A percentile compares a stretch with the other conserved stretches of the same genome.
phyloP scores from a whole-genome alignment of 768 basidiomycete species.

The Macrolepiota albuminosa region DNA sequence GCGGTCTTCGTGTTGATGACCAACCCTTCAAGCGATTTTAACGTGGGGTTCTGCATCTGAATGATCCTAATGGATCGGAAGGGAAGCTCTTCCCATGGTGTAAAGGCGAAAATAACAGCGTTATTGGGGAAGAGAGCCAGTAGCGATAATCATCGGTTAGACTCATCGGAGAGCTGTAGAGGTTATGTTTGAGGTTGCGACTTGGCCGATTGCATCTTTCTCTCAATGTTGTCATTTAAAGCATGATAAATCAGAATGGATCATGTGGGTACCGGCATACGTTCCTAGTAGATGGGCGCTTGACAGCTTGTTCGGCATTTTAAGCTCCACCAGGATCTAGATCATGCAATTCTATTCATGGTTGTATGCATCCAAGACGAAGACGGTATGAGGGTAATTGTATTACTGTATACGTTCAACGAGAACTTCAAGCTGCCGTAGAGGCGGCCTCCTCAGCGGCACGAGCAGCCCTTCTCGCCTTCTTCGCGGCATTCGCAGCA shows the following conservation, averaged over 20 bases:
- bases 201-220: not conserved
- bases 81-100: slow-evolving; percentile 5
- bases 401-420: not conserved
- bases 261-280: not conserved
- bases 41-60: not conserved
- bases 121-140: slow-evolving; percentile 2
- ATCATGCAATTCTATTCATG: not conserved
- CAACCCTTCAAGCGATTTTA: not conserved
- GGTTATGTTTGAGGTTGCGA: not conserved
- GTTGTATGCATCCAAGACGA: not conserved
- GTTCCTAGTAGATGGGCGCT: not conserved
- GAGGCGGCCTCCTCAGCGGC: slow-evolving; percentile 34
- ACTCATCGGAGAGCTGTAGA: not conserved
- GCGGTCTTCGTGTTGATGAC: slow-evolving; percentile 3
- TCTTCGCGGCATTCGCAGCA: slow-evolving; percentile 88
- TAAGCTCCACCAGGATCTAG: not conserved
- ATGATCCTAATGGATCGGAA: not conserved
- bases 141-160: not conserved
- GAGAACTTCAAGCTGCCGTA: not conserved
- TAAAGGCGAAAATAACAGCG: not conserved
- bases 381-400: not conserved
- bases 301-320: not conserved
- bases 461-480: slow-evolving; percentile 67
- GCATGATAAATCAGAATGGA: not conserved
- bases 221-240: not conserved